phyloP scores from a whole-genome alignment of 164 flowering plant genomes.

The Berberis vulgaris region DNA sequence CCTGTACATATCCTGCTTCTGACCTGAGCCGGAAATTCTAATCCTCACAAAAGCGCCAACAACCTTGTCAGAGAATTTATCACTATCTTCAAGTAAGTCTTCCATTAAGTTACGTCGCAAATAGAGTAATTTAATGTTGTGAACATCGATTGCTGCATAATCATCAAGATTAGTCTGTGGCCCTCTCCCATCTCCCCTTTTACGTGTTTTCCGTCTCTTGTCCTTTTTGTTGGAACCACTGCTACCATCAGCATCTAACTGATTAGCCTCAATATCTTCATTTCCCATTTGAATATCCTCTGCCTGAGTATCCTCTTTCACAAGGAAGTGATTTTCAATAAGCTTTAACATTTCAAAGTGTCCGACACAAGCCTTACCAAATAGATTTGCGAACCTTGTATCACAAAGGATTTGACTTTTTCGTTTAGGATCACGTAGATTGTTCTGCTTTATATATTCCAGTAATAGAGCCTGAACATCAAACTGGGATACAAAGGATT shows the following conservation, averaged over 20 bases:
- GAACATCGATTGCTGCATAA: slow-evolving; percentile 92
- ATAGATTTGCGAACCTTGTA: slow-evolving; percentile 59
- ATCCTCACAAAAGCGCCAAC: slow-evolving; percentile 83
- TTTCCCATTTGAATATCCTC: slow-evolving; percentile 67
- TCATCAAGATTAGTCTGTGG: slow-evolving; percentile 64
- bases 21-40: slow-evolving; percentile 70
- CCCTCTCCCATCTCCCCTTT: slow-evolving; percentile 47
- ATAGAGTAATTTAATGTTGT: slow-evolving; percentile 78
- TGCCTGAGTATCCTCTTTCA: slow-evolving; percentile 48
- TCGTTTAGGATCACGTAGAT: slow-evolving; percentile 86
- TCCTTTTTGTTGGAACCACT: slow-evolving; percentile 38
- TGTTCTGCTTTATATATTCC: slow-evolving; percentile 74
- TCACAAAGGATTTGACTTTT: slow-evolving; percentile 92
- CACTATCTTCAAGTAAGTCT: slow-evolving; percentile 63
- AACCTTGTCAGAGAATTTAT: slow-evolving; percentile 60
- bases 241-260: slow-evolving; percentile 46
- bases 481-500: slow-evolving; percentile 57
- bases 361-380: slow-evolving; percentile 85
- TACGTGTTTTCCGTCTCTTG: slow-evolving; percentile 59
- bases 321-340: slow-evolving; percentile 81
- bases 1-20: slow-evolving; percentile 91
- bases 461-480: slow-evolving; percentile 84
- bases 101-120: slow-evolving; percentile 74
- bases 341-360: slow-evolving; percentile 98
- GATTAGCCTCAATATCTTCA: slow-evolving; percentile 53